Evolutionary conservation across 225 moss, liverwort and hornwort genomes (phyloP).

Genomic region (Marchantia polymorpha): DNA sequence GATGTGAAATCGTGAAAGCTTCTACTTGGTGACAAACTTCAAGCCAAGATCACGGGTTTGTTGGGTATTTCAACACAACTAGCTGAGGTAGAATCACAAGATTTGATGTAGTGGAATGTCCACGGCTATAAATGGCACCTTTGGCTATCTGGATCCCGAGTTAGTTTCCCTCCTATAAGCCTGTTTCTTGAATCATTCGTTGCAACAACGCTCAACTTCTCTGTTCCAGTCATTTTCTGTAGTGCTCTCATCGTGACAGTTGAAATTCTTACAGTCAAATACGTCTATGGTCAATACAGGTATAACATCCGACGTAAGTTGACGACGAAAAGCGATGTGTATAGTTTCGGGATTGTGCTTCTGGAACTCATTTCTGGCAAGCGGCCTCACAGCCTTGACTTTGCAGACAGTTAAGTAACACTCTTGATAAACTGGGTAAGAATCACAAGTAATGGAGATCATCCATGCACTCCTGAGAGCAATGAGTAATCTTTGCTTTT

Average conservation of each 20-base stretch:
- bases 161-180: background rate
- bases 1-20: conserved; percentile 32
- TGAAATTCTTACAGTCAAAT: too few relatives aligned
- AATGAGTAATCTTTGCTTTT: too few relatives aligned
- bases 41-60: conserved; percentile 28
- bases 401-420: background rate
- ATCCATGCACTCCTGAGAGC: too few relatives aligned
- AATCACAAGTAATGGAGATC: background rate
- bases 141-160: conserved; percentile 39
- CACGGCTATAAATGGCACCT: conserved; percentile 24
- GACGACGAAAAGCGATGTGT: conserved; percentile 70
- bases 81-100: background rate
- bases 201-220: too few relatives aligned
- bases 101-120: background rate
- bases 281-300: background rate
- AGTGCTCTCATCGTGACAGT: too few relatives aligned
- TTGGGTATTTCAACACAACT: conserved; percentile 30
- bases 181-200: too few relatives aligned
- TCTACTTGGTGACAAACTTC: conserved; percentile 9
- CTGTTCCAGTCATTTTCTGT: too few relatives aligned
- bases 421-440: conserved; percentile 12
- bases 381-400: background rate
- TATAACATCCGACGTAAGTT: conserved; percentile 7
- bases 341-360: conserved; percentile 81
- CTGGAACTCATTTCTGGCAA: conserved; percentile 69